Evolutionary conservation across 768 basidiomycete genomes (phyloP).

Genomic region (Lactarius evosmus): DNA sequence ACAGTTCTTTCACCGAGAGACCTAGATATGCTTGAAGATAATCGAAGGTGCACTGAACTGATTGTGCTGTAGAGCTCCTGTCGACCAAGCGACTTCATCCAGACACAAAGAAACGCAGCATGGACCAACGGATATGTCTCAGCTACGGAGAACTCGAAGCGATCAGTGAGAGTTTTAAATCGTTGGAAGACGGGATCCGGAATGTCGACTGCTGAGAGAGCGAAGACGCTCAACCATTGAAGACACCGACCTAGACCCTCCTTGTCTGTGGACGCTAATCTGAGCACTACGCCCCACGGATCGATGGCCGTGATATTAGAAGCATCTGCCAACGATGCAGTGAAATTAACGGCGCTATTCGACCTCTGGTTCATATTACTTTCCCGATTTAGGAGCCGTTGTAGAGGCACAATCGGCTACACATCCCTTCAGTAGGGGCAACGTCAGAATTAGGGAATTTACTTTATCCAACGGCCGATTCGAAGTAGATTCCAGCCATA

Average conservation of each 20-base stretch:
- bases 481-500: conserved; percentile 54
- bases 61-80: conserved; percentile 55
- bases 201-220: conserved; percentile 63
- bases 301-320: conserved; percentile 38
- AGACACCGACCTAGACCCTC: conserved; percentile 48
- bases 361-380: conserved; percentile 42
- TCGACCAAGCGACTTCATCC: conserved; percentile 57
- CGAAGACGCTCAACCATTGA: conserved; percentile 58
- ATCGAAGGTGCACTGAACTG: conserved; percentile 45
- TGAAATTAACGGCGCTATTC: conserved; percentile 38
- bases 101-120: conserved; percentile 53
- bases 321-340: conserved; percentile 34
- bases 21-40: conserved; percentile 41
- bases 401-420: conserved; percentile 53
- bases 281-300: conserved; percentile 53
- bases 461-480: conserved; percentile 42
- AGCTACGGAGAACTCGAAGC: conserved; percentile 40
- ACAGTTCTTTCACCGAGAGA: conserved; percentile 35
- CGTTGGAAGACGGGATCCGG: conserved; percentile 49
- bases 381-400: conserved; percentile 56
- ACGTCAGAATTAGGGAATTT: conserved; percentile 18
- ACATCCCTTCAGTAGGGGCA: conserved; percentile 9
- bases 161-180: conserved; percentile 42
- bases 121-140: conserved; percentile 52
- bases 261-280: conserved; percentile 41